phyloP scores from a whole-genome alignment of 139 green algal species.

The Auxenochlorella protothecoides region DNA sequence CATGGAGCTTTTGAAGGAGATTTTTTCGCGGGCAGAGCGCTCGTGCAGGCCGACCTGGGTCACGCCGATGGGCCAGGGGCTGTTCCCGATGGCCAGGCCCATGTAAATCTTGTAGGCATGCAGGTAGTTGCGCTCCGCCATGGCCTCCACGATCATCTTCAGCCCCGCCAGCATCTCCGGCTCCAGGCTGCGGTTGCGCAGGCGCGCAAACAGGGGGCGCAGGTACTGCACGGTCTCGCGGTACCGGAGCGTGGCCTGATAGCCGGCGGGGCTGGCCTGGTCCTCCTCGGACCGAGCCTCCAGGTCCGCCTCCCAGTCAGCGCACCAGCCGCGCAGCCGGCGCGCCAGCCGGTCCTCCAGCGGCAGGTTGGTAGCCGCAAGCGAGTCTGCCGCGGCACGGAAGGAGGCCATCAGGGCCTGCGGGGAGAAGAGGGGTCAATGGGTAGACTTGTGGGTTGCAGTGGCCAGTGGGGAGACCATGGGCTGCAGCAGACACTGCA shows the following conservation, averaged over 20 bases:
- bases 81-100: constrained; percentile 86
- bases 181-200: constrained; percentile 50
- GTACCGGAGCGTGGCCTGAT: constrained; percentile 51
- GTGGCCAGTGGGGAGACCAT: constrained; percentile 9
- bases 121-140: constrained; percentile 86
- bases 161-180: constrained; percentile 39
- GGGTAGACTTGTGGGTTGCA: not conserved
- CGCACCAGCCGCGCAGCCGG: constrained; percentile 31
- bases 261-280: constrained; percentile 34
- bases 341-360: constrained; percentile 61
- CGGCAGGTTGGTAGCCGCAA: constrained; percentile 51
- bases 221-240: constrained; percentile 78
- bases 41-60: constrained; percentile 81
- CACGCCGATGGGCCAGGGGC: constrained; percentile 95
- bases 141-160: constrained; percentile 46
- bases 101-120: constrained; percentile 93
- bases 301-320: constrained; percentile 88
- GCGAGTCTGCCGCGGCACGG: constrained; percentile 34
- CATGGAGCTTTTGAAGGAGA: constrained; percentile 38
- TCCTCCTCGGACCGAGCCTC: constrained; percentile 42
- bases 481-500: not conserved
- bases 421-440: not conserved
- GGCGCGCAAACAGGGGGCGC: constrained; percentile 67
- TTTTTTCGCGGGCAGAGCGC: constrained; percentile 92
- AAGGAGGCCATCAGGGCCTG: constrained; percentile 33